Percentiles rank a stretch among this genome's conserved stretches.
These are phyloP conservation scores for Mycena olivaceomarginata DNA, from an alignment of 768 basidiomycete genomes.

Conservation along the genomic window DNA sequence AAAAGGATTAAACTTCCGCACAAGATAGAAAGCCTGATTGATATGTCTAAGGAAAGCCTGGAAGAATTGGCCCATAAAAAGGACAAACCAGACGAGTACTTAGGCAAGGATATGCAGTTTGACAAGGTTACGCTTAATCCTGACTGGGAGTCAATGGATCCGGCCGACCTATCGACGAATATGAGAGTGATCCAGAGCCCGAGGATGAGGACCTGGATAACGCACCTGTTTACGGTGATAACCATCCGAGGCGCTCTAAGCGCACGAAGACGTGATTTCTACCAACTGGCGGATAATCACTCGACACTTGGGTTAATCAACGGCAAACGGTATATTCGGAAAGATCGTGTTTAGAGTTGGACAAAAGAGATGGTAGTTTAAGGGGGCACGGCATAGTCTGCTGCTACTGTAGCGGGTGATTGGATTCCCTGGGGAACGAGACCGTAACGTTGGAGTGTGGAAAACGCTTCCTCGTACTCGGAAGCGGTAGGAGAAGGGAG, in stretches of 20 bases:
- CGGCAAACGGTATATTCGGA: too few species aligned
- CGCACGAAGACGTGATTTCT: too few species aligned
- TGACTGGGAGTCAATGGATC: background rate
- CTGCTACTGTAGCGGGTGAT: too few species aligned
- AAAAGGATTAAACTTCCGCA: too few species aligned
- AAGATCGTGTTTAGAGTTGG: too few species aligned
- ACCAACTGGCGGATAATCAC: too few species aligned
- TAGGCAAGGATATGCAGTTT: background rate
- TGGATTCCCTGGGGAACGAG: background rate
- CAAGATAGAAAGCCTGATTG: too few species aligned
- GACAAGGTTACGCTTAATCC: background rate
- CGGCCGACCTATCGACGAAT: background rate
- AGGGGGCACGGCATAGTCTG: too few species aligned
- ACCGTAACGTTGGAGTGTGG: background rate
- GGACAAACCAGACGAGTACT: background rate
- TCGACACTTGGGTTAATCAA: too few species aligned
- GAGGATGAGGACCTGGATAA: background rate
- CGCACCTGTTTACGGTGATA: accelerated
- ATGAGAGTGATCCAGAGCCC: background rate
- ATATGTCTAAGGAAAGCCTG: slow-evolving; percentile 1
- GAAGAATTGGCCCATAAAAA: background rate
- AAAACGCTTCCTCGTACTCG: background rate
- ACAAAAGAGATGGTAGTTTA: too few species aligned
- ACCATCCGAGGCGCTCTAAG: too few species aligned
- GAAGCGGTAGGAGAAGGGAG: too few species aligned